phyloP scores from a whole-genome alignment of 2,329 filamentous ascomycete genomes.

The Rutstroemia sp. region DNA sequence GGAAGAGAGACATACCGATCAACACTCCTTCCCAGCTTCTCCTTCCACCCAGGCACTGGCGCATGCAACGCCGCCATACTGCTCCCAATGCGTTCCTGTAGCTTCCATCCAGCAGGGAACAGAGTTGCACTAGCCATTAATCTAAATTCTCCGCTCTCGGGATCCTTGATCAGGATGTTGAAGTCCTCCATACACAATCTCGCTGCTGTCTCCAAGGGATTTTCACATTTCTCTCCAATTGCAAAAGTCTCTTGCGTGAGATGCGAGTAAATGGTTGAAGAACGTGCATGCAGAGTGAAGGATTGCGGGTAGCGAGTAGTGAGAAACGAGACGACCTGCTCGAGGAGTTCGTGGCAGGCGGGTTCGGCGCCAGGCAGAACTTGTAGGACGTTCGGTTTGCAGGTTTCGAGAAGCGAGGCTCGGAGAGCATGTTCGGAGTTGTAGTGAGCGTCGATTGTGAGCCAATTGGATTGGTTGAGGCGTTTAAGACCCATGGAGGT shows the following conservation, averaged over 20 bases:
- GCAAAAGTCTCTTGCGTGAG: conserved; percentile 37
- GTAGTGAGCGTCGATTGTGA: conserved; percentile 40
- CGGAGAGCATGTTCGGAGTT: conserved; percentile 36
- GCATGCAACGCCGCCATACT: conserved; percentile 39
- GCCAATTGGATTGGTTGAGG: conserved; percentile 39
- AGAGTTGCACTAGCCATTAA: conserved; percentile 43
- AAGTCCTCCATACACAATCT: conserved; percentile 45
- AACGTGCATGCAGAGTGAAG: conserved; percentile 32
- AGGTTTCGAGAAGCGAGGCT: conserved; percentile 32
- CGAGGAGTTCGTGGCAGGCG: conserved; percentile 40
- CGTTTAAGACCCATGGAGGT: conserved; percentile 41
- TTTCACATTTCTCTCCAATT: conserved; percentile 30
- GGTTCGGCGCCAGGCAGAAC: conserved; percentile 36
- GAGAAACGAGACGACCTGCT: conserved; percentile 38
- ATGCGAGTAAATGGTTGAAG: conserved; percentile 32
- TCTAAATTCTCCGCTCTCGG: conserved; percentile 39
- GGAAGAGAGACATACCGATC: conserved; percentile 31
- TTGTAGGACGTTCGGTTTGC: conserved; percentile 36
- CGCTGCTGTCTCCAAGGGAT: conserved; percentile 43
- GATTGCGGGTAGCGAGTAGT: conserved; percentile 35
- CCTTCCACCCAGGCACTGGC: conserved; percentile 42
- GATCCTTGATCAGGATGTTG: conserved; percentile 38
- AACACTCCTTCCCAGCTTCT: conserved; percentile 36
- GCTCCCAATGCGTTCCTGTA: conserved; percentile 41
- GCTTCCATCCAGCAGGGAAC: conserved; percentile 45